phyloP scores from a whole-genome alignment of 2,329 filamentous ascomycete genomes.

The Diaporthe amygdali region DNA sequence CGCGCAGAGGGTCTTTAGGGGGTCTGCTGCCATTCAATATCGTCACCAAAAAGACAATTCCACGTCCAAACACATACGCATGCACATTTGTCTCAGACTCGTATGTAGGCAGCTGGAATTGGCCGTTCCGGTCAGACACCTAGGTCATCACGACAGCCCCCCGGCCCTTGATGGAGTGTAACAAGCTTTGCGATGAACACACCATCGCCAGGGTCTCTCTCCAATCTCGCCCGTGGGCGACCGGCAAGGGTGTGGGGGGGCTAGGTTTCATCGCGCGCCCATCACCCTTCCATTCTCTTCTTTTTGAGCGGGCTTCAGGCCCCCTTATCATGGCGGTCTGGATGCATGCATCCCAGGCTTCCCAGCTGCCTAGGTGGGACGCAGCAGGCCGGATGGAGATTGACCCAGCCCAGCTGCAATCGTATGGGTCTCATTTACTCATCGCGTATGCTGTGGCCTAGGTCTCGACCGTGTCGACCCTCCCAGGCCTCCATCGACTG shows the following conservation, averaged over 20 bases:
- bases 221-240: background rate
- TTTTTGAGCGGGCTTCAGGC: background rate
- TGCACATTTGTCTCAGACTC: background rate
- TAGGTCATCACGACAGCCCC: background rate
- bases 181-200: conserved; percentile 16
- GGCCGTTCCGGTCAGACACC: background rate
- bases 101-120: background rate
- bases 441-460: background rate
- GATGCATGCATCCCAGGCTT: background rate
- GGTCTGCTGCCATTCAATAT: background rate
- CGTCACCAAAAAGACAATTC: background rate
- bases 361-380: no score
- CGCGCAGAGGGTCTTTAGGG: background rate
- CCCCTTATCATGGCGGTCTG: conserved; percentile 10
- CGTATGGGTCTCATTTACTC: background rate
- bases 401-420: background rate
- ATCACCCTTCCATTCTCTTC: conserved; percentile 13
- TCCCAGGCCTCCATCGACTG: background rate
- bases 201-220: conserved; percentile 8
- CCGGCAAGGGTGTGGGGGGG: background rate
- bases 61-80: background rate
- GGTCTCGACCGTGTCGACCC: background rate
- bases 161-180: background rate
- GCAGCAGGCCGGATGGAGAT: background rate
- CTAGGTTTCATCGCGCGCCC: conserved; percentile 8